phyloP scores from a whole-genome alignment of 1,139 yeast species.

The Zygosaccharomyces pseudobailii region DNA sequence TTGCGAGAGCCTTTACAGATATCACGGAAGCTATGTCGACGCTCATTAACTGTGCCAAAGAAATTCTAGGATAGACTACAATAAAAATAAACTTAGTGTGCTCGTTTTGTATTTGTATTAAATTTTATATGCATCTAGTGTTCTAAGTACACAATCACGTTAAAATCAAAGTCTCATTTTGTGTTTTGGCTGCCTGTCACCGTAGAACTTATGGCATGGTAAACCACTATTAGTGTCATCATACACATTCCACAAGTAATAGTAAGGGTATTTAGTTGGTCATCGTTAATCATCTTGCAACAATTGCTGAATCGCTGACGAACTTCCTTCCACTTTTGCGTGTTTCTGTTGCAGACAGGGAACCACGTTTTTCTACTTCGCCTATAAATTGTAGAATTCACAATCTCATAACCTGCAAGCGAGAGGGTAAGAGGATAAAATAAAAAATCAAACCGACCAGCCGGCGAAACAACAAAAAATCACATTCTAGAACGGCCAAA shows the following conservation, averaged over 20 bases:
- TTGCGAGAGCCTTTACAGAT: conserved; percentile 45
- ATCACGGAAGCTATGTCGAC: conserved; percentile 42
- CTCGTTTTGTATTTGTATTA: not conserved
- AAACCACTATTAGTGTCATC: conserved; percentile 63
- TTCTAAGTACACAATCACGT: not conserved
- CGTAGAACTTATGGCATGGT: conserved; percentile 48
- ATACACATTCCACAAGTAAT: conserved; percentile 72
- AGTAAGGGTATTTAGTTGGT: conserved; percentile 69
- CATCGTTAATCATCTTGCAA: conserved; percentile 67
- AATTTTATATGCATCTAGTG: conserved; percentile 1
- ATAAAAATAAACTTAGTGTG: not conserved
- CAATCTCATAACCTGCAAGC: not conserved
- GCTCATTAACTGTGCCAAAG: conserved; percentile 38
- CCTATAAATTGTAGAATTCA: not conserved
- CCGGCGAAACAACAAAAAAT: not conserved
- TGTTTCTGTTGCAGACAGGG: too few relatives aligned
- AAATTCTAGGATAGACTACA: conserved; percentile 41
- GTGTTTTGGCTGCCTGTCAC: conserved; percentile 7
- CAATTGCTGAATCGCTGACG: not conserved
- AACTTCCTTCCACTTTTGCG: not conserved
- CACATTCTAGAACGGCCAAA: conserved; percentile 1
- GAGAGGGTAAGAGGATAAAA: not conserved
- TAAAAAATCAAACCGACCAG: not conserved
- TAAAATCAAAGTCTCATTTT: not conserved
- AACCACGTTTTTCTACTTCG: not conserved